Evolutionary conservation across 305 asterid species (phyloP).

Genomic region (Andrographis paniculata): DNA sequence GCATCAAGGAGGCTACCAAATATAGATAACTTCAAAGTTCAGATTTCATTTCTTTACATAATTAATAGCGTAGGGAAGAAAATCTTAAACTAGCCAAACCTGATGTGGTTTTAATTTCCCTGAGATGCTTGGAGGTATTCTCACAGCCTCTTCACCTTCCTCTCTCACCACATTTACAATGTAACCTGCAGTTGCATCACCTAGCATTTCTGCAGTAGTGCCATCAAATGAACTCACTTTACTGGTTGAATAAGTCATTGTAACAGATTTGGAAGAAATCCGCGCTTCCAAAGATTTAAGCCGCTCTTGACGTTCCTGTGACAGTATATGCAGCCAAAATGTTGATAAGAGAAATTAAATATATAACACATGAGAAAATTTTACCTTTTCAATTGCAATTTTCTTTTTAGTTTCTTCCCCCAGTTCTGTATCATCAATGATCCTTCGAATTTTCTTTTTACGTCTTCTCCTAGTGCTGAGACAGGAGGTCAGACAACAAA

Average conservation of each 20-base stretch:
- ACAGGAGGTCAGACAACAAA: conserved; percentile 17
- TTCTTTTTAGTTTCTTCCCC: conserved; percentile 97
- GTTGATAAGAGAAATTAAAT: conserved; percentile 4
- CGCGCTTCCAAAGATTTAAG: conserved; percentile 89
- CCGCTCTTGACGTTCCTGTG: conserved; percentile 98
- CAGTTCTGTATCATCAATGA: conserved; percentile 90
- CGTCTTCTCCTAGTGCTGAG: conserved; percentile 62
- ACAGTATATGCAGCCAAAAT: conserved; percentile 14
- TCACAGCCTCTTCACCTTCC: conserved; percentile 88
- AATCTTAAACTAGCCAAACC: conserved; percentile 34
- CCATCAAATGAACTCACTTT: conserved; percentile 44
- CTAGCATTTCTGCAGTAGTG: conserved; percentile 56
- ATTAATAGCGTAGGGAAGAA: conserved; percentile 6
- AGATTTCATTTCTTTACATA: conserved; percentile 9
- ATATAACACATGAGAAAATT: conserved; percentile 13
- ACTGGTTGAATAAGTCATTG: conserved; percentile 36
- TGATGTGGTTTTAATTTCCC: conserved; percentile 78
- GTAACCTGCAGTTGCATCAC: conserved; percentile 71
- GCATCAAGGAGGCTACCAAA: conserved; percentile 7
- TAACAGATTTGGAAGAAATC: conserved; percentile 52
- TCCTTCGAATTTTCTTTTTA: conserved; percentile 88
- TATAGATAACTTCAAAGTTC: conserved; percentile 14
- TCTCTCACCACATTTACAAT: conserved; percentile 91
- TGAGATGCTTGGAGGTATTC: conserved; percentile 93
- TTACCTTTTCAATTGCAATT: conserved; percentile 97